Base-by-base conservation (phyloP, 1,139 yeast genomes). In the Diutina scorzettiae region DNA sequence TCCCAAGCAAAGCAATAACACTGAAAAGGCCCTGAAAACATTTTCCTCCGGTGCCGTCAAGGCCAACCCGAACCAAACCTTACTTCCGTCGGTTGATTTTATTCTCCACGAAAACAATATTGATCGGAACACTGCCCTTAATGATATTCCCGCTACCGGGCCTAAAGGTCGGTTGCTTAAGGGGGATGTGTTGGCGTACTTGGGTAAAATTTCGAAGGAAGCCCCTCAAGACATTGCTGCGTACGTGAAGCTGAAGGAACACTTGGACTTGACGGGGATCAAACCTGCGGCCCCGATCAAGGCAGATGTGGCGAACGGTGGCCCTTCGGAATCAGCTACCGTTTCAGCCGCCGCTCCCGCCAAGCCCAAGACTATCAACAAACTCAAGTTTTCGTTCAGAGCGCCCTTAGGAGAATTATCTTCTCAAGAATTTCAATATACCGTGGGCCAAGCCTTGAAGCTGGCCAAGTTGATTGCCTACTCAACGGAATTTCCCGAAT, bases 111-210 rank as follows among this genome's bases (percentile, higher is more conserved):
- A 69, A 45, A 71, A 85, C 54, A 60, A 71, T 43, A 76, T 91
- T 47, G 70, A 89, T 2, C 60, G 61, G 45, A 80, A 74, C 40
- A 87, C 81, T 16, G 96, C 96, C 0, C 50, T 83, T 27, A 57
- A 63, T 17, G 76, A 80, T 49, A 85, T 91, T 51, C 69, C 74
- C 29, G 94, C 96, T 6, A 72, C 95, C 1, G 98, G 97, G 12
- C 94, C 95, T 30, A 71, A 78, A 46, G 97, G 96, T 17, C 74
- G 95, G 54, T 59, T 91, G 42, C 69, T 87, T 50, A 84, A 83
- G 64, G 97, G 97, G 48, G 98, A 91, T 58, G 86, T 89, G 1
- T 71, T 89, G 50, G 93, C 95, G 1, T 78, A 76, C 56, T 58
- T 89, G 45, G 96, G 97, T 23, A 59, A 73, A 48, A 83, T 89